Base-by-base conservation (phyloP, 2,329 filamentous ascomycete genomes). In the Alternaria postmessia region DNA sequence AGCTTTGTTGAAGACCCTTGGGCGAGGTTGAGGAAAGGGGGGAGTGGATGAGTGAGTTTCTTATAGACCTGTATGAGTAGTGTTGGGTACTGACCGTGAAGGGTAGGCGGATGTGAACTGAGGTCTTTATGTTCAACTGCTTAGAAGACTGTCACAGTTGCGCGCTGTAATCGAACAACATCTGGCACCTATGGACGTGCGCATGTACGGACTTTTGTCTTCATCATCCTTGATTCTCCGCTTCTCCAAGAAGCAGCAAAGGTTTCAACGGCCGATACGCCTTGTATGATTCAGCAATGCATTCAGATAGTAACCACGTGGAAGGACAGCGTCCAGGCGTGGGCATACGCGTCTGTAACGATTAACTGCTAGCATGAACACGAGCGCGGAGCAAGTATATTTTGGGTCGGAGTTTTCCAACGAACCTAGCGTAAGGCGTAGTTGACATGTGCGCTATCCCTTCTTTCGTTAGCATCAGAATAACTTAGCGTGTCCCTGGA, bases 1-100 rank as follows among this genome's bases (percentile, higher is more conserved):
- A 84, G 82, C 59, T 91, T 89, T 62, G 87, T 92, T 67, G 84
- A 89, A 73, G 92, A 94, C 73, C 91, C 91, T 0, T 94, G 91
- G 91, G 85, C 65, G 57, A 71, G 43, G 26, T 41, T 72, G 4
- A 44, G 26, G 2, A 56, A 57, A 12, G 39, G 34, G 20, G 38
- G 18, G 1, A 51, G 52, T 11, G 11, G 22, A 59, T 39, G 36
- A 39, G 36, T 39, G n/a, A 39, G 36, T 18, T 11, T 20, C n/a
- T 39, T 9, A 4, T 9, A 1, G 7, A 20, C 11, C n/a, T 39
- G n/a, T 7, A n/a, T 8, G 9, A 18, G 36, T 4, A n/a, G n/a
- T 9, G 7, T 20, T 39, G n/a, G 6, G 36, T 38, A 38, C 34
- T 38, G 34, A 38, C 16, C 11, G 11, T 9, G 9, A 30, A 4